Conservation (phyloP, 495 filamentous ascomycete genomes). For the Talaromyces adpressus region DNA sequence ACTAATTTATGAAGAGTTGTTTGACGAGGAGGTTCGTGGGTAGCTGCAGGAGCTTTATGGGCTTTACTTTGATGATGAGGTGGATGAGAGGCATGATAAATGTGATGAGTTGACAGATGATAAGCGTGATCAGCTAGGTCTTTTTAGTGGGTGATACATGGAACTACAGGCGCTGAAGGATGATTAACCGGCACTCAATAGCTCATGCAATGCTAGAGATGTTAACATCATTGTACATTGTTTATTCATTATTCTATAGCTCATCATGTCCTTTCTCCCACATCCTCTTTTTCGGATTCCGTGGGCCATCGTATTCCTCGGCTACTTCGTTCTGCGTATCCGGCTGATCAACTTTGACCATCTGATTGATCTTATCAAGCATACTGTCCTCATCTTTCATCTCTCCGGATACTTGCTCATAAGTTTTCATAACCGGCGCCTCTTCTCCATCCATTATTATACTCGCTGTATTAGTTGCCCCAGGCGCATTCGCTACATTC, state of each 20-base stretch:
- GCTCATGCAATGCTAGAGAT: not conserved
- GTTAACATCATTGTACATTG: not conserved
- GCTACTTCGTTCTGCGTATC: slow-evolving; percentile 25
- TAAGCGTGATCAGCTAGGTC: no score
- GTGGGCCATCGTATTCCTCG: slow-evolving; percentile 36
- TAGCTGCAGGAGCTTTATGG: not conserved
- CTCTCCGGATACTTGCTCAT: slow-evolving; percentile 19
- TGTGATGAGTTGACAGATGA: no score
- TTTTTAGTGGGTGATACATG: no score
- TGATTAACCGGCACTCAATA: not conserved
- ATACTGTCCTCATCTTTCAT: slow-evolving; percentile 28
- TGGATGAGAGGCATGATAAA: no score
- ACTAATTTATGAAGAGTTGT: not conserved
- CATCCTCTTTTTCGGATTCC: slow-evolving; percentile 80
- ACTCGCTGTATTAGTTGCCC: not conserved
- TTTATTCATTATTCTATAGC: not conserved
- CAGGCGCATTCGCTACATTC: not conserved
- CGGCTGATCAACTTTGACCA: slow-evolving; percentile 41
- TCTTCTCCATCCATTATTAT: not conserved
- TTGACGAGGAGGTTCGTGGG: not conserved
- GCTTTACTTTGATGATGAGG: not conserved
- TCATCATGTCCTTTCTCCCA: slow-evolving; percentile 66
- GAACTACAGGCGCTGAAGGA: not conserved
- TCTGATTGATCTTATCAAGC: slow-evolving; percentile 47
- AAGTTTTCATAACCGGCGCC: slow-evolving; percentile 14